Base-by-base conservation (phyloP, 768 basidiomycete species). In the Serendipita sp. region DNA sequence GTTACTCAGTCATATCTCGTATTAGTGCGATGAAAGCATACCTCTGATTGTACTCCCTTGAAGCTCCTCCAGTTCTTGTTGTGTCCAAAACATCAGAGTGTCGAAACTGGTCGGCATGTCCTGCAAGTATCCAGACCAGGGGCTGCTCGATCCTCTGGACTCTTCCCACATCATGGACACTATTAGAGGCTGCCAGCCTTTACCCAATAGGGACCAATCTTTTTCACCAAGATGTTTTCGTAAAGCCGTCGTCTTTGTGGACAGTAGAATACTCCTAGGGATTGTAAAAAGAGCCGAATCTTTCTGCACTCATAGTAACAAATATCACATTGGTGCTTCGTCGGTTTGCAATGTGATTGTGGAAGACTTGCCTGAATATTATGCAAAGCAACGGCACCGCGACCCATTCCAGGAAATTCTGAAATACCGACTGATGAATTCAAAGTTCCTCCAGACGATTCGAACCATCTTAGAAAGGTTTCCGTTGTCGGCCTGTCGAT, bases 121-220 rank as follows among this genome's bases (percentile, higher is more conserved):
- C 89, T 66, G 8, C 11, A 94, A 77, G 74, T 94, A 95, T 8
- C 77, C 77, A 3, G 72, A 70, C 92, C 92, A 90, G 64, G 75
- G 83, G 56, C 89, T 87, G 18, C 76, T 70, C 2, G 75, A 65
- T 0, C 84, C 84, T 67, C 79, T 79, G 2, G 84, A 81, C 64
- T 81, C 82, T 74, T 99, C 96, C 89, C 90, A 96, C 88, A 98
- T 91, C 85, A 99, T 87, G 68, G 86, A 89, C 45, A 98, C 77
- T 66, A 99, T 97, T 51, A 97, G 75, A 2, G 88, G 87, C 1
- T 81, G 77, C 96, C 96, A 99, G 5, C 92, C 86, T 62, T 86
- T 78, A 24, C 24, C 24, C 65, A 97, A 73, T 18, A 76, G 74
- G 65, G 76, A 73, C 93, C 93, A 97, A 35, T 79, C 80, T 10